Base-by-base conservation (phyloP, 2,329 filamentous ascomycete genomes). In the Pseudovirgaria hyperparasitica region DNA sequence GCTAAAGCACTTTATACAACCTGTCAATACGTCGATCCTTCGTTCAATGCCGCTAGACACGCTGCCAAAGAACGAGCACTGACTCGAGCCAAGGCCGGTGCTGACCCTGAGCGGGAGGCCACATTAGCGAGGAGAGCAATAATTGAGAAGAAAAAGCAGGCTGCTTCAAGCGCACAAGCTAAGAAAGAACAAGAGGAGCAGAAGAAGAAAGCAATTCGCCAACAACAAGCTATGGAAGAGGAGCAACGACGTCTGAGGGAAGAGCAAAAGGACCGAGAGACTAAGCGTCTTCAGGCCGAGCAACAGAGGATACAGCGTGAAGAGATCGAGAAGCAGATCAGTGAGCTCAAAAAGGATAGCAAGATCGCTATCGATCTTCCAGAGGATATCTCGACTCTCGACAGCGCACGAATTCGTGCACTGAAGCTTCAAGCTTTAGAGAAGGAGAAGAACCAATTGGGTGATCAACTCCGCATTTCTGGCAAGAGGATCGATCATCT, bases 131-230 rank as follows among this genome's bases (percentile, higher is more conserved):
- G 90, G 43, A 87, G 92, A 54, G 79, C 86, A 5, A 58, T 92
- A 40, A 98, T 98, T 43, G 79, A 93, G 52, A 92, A 92, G 68
- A 87, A 87, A 62, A 96, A 96, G 66, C 86, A 94, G 51, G 81
- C 84, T 39, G 85, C 84, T n/a, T 82, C 82, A 8, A 85, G 87
- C 54, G 72, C 84, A 23, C 73, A 86, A 42, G 84, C 90, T 35
- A 77, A 77, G 52, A 84, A 81, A 54, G 86, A 94, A 54, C 85
- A 85, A 49, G 90, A 96, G 58, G 86, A 87, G 50, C 85, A 90
- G 32, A 80, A 78, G 38, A 77, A 80, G 57, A 92, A 90, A 64
- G 75, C 80, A 38, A 69, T 87, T 33, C 80, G 82, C 35, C 82
- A 86, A 45, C 82, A 92, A 55, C 79, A 92, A 45, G 67, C 92